Conservation (phyloP, 306 rosid genomes). For the Cucurbita pepo region DNA sequence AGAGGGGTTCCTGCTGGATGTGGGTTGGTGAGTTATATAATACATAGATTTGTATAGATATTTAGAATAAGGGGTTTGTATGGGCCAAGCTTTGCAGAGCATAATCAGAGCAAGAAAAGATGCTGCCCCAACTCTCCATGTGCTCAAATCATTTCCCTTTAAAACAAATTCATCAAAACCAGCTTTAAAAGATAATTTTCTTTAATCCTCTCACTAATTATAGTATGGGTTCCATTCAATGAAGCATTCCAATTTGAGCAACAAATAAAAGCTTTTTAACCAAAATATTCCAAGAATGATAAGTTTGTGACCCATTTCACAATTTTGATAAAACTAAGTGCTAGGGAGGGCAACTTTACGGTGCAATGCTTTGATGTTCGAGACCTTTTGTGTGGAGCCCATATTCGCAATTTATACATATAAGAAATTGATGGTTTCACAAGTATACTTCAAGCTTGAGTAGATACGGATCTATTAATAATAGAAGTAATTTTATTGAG, state of each 20-base stretch:
- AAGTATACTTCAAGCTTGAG: too few relatives aligned
- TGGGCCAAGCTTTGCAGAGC: constrained; percentile 3
- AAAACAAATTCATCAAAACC: background rate
- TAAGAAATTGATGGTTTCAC: too few relatives aligned
- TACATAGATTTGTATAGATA: background rate
- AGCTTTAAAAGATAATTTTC: background rate
- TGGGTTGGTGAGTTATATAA: constrained; percentile 23
- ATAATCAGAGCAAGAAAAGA: constrained; percentile 1
- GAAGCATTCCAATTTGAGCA: background rate
- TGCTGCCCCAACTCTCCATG: constrained; percentile 30
- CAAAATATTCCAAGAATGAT: background rate
- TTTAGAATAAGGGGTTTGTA: constrained; percentile 12
- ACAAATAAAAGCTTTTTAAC: background rate
- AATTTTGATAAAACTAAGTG: background rate
- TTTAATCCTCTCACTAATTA: background rate
- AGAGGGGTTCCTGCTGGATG: constrained; percentile 35
- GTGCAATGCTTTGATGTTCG: background rate
- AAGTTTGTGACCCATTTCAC: background rate
- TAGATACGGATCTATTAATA: too few relatives aligned
- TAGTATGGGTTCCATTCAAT: constrained; percentile 4
- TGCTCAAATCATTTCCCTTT: constrained; percentile 36
- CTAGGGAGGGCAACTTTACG: background rate
- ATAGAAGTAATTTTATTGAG: too few relatives aligned
- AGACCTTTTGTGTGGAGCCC: too few relatives aligned
- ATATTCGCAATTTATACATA: too few relatives aligned